phyloP scores from a whole-genome alignment of 225 moss, liverwort and hornwort species.

The Neckera pumila region DNA sequence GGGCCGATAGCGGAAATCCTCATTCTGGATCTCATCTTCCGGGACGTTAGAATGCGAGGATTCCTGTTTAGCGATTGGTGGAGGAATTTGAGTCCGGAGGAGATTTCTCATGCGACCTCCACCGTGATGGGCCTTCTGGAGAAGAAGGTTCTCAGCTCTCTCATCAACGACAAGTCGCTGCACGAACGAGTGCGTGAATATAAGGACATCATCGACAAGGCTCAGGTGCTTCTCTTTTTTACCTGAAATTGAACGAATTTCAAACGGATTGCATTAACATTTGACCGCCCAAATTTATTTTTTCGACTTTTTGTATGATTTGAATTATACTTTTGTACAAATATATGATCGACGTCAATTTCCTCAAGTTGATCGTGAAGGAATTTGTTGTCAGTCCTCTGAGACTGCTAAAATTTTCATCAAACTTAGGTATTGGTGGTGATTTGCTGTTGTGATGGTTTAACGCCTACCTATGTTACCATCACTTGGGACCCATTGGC shows the following conservation, averaged over 20 bases:
- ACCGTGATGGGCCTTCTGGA: constrained; percentile 7
- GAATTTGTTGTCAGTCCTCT: too few relatives aligned
- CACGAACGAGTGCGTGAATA: too few relatives aligned
- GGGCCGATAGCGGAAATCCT: neutral
- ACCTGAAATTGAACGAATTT: neutral
- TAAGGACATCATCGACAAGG: neutral
- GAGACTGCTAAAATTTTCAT: neutral
- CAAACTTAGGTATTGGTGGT: neutral
- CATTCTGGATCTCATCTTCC: neutral
- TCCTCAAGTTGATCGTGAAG: neutral
- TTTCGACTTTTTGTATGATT: neutral
- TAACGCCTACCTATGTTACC: neutral
- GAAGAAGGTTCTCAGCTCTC: constrained; percentile 10
- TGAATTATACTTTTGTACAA: neutral
- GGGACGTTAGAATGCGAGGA: neutral
- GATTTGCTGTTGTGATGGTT: neutral
- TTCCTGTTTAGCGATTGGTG: neutral
- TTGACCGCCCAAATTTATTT: neutral
- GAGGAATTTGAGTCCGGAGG: neutral
- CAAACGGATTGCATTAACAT: neutral
- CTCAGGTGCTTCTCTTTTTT: neutral
- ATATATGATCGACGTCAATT: neutral
- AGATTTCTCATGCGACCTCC: neutral
- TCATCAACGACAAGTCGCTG: constrained; percentile 13
- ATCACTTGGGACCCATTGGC: neutral